A percentile compares a stretch with the other conserved stretches of the same genome.
Conservation (phyloP, 208 protist genomes). For the Acanthamoeba castellanii region DNA sequence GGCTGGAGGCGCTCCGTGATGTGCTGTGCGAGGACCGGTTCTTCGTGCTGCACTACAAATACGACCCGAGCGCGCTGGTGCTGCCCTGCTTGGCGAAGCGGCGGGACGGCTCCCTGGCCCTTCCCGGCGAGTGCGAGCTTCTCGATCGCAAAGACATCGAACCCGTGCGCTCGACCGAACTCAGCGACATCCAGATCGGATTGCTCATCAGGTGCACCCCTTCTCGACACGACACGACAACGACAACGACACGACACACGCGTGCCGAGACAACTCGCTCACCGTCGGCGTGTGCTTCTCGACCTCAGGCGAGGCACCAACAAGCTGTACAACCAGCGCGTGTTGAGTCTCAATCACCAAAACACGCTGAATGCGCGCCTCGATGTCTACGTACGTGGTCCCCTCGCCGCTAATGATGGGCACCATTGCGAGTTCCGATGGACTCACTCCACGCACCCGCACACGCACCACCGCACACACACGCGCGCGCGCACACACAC, state of each 20-base stretch:
- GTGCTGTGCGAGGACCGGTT: conserved; percentile 41
- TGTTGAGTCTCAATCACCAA: conserved; percentile 50
- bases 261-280: too few species aligned
- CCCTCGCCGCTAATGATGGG: neutral
- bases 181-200: conserved; percentile 68
- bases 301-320: conserved; percentile 18
- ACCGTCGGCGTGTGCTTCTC: neutral
- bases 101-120: neutral
- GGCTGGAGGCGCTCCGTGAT: conserved; percentile 37
- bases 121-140: neutral
- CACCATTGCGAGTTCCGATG: too few species aligned
- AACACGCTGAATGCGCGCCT: conserved; percentile 42
- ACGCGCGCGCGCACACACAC: too few species aligned
- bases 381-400: neutral
- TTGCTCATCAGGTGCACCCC: neutral
- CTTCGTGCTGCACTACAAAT: conserved; percentile 70
- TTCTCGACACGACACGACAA: neutral
- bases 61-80: neutral
- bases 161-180: neutral
- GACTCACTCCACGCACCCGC: too few species aligned
- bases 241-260: neutral
- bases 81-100: neutral
- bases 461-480: too few species aligned
- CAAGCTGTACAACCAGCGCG: conserved; percentile 50
- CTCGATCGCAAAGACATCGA: neutral